These are phyloP conservation scores for Fomitopsis betulina DNA, from an alignment of 1,284 basidiomycete genomes.

Conservation along the genomic window DNA sequence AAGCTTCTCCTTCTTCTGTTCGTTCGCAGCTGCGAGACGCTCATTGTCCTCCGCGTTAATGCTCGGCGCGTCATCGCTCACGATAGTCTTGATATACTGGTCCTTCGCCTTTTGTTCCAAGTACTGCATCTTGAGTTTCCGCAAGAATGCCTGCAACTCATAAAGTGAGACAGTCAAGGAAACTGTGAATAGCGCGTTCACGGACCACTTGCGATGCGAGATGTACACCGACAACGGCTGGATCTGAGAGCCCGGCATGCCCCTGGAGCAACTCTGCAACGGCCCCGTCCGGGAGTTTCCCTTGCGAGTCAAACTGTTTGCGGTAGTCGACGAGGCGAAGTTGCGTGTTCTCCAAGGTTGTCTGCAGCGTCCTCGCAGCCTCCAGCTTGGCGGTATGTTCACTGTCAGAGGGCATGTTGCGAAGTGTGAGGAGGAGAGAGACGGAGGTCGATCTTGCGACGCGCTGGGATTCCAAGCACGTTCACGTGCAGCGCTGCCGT, in stretches of 20 bases:
- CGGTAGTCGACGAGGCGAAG: constrained; percentile 20
- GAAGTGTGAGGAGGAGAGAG: too few relatives aligned
- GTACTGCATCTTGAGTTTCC: constrained; percentile 84
- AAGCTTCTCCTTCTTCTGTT: constrained; percentile 63
- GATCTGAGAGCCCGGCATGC: constrained; percentile 18
- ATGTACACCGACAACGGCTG: constrained; percentile 21
- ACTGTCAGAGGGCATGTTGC: not conserved
- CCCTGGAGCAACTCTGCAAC: constrained; percentile 14
- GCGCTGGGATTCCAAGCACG: not conserved
- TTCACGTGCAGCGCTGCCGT: not conserved
- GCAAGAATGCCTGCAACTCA: constrained; percentile 58
- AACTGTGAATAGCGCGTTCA: not conserved
- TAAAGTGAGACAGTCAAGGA: not conserved
- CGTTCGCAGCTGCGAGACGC: constrained; percentile 53
- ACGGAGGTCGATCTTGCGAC: not conserved
- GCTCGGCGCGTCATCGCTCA: constrained; percentile 74
- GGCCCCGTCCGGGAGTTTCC: constrained; percentile 14
- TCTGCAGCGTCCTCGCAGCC: constrained; percentile 17
- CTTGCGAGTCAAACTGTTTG: constrained; percentile 18
- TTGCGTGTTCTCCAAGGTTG: constrained; percentile 15
- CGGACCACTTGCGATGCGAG: constrained; percentile 22
- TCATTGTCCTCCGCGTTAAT: constrained; percentile 75
- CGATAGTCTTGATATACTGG: constrained; percentile 79
- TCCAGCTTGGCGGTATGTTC: constrained; percentile 19
- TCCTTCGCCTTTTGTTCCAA: constrained; percentile 86